Conservation (phyloP, 495 filamentous ascomycete species). For the Parmelia sp. region DNA sequence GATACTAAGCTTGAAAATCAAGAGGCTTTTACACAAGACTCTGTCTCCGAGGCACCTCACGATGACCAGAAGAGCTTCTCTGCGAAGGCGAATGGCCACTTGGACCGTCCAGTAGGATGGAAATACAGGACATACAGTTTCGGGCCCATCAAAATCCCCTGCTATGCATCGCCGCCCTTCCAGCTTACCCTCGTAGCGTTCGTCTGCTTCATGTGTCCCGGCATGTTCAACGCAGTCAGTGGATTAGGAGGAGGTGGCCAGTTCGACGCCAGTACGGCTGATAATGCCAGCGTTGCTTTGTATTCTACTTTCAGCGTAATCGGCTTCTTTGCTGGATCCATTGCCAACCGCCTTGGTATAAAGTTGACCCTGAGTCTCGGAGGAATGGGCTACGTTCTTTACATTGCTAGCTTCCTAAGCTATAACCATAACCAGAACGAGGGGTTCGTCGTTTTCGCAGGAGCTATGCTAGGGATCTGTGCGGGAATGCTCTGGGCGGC, state of each 20-base stretch:
- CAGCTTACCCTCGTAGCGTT: slow-evolving; percentile 44
- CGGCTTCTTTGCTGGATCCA: slow-evolving; percentile 48
- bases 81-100: slow-evolving; percentile 8
- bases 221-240: slow-evolving; percentile 64
- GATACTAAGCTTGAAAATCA: slow-evolving; percentile 1
- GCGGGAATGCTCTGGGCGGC: slow-evolving; percentile 47
- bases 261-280: slow-evolving; percentile 35
- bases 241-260: slow-evolving; percentile 51
- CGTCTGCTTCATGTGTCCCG: slow-evolving; percentile 78
- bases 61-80: background rate
- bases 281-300: slow-evolving; percentile 51
- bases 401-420: slow-evolving; percentile 40
- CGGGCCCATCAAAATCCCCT: slow-evolving; percentile 44
- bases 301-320: slow-evolving; percentile 54
- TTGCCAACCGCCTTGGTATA: slow-evolving; percentile 44
- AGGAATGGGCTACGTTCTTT: slow-evolving; percentile 43
- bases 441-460: slow-evolving; percentile 68
- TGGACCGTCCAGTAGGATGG: slow-evolving; percentile 34
- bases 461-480: slow-evolving; percentile 43
- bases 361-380: slow-evolving; percentile 39
- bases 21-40: background rate
- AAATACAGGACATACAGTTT: slow-evolving; percentile 47
- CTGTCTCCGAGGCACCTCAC: background rate
- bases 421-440: slow-evolving; percentile 68
- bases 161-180: slow-evolving; percentile 67